Base-by-base conservation (phyloP, 768 basidiomycete species). In the Leccinum aurantiacum region DNA sequence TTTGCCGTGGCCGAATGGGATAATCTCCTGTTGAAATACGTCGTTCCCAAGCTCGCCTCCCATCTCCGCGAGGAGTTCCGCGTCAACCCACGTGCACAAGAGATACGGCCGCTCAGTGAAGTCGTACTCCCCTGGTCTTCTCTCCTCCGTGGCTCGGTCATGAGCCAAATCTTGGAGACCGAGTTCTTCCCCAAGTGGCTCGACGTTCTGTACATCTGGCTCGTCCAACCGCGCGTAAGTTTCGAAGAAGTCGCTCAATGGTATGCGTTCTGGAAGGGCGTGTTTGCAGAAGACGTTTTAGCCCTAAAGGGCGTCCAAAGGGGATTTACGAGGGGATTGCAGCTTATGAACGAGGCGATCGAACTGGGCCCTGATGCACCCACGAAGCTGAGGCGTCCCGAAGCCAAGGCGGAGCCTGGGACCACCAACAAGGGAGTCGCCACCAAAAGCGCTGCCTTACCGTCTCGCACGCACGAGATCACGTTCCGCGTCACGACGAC, bases 161-260 rank as follows among this genome's bases (percentile, higher is more conserved):
- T 97, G 67, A 81, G 87, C 1, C 91, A 95, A 68, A 77, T 99
- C 13, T 77, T 99, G 63, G 92, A 96, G 71, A 82, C 83, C 6
- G 93, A 94, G 67, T 96, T 98, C 79, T 98, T 98, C 82, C 92
- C 94, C 4, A 96, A 97, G 71, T 99, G 95, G 95, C 80, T 98
- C 60, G 90, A 94, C 53, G 87, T 91, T 22, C 78, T 99, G 24
- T 88, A 95, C 69, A 75, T 93, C 49, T 98, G 97, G 97, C 87
- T 99, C 44, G 80, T 89, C n/a, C 91, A 93, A 67, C 92, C 93
- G 1, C 84, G 78, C 50, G 90, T 90, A 68, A 95, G 86, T 76
- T 90, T 93, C 66, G 92, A 90, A 65, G 93, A 98, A 73, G 93
- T 99, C 10, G 90, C 90, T 3, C 84, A 90, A 60, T 99, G 97